Evolutionary conservation across 192 early-diverging fungal species (phyloP).

Genomic region (Geranomyces michiganensis): DNA sequence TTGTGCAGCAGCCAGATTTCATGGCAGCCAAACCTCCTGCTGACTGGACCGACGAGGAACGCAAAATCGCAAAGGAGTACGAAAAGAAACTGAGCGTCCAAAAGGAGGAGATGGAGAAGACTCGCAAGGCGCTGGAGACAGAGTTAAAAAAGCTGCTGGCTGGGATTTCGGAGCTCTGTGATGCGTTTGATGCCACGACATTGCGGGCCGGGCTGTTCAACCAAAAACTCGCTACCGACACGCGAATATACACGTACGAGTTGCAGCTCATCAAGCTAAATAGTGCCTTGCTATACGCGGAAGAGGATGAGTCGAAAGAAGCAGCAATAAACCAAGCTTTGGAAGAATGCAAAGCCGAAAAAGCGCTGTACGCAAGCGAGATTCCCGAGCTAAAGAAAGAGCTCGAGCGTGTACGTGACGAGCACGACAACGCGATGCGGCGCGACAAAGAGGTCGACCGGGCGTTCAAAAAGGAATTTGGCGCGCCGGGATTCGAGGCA

Average conservation of each 20-base stretch:
- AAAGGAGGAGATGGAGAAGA: constrained; percentile 69
- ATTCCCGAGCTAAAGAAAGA: constrained; percentile 67
- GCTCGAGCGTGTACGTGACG: constrained; percentile 55
- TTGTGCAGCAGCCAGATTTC: constrained; percentile 55
- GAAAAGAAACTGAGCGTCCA: constrained; percentile 63
- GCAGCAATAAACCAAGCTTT: constrained; percentile 37
- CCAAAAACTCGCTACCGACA: constrained; percentile 51
- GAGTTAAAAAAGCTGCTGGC: constrained; percentile 61
- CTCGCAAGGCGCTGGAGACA: constrained; percentile 63
- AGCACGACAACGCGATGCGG: constrained; percentile 51
- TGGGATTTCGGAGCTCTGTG: constrained; percentile 53
- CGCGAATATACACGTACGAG: constrained; percentile 51
- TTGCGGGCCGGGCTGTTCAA: constrained; percentile 46
- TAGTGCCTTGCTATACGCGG: constrained; percentile 38
- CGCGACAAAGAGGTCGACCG: constrained; percentile 65
- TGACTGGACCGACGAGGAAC: constrained; percentile 64
- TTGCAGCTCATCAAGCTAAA: constrained; percentile 53
- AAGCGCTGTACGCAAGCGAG: constrained; percentile 38
- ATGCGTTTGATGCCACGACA: constrained; percentile 44
- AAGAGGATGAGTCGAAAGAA: constrained; percentile 56
- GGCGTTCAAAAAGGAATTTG: constrained; percentile 61
- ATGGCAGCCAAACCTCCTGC: constrained; percentile 60
- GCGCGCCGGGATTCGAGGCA: constrained; percentile 22
- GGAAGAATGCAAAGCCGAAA: constrained; percentile 50
- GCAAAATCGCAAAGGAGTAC: constrained; percentile 61